Conservation (phyloP, 2,329 filamentous ascomycete species). For the Fusarium mangiferae region DNA sequence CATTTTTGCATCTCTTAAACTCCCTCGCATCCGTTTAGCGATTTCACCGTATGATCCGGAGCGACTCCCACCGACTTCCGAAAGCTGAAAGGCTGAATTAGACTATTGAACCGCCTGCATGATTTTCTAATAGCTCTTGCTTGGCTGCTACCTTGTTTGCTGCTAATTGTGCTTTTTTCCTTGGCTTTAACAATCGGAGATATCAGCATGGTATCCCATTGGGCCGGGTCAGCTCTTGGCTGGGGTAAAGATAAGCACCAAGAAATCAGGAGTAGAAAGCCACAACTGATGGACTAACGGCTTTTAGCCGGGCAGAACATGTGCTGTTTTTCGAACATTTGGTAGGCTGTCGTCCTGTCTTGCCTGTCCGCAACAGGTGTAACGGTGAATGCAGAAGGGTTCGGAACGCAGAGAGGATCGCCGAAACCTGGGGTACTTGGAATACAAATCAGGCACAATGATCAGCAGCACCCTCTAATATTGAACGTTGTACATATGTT, state of each 20-base stretch:
- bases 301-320: not conserved
- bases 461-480: not conserved
- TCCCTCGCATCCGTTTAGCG: not conserved
- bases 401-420: not conserved
- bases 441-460: not conserved
- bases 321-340: not conserved
- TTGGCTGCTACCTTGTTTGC: not conserved
- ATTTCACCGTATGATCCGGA: not conserved
- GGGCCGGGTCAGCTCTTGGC: not conserved
- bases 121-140: not conserved
- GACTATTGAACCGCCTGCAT: not conserved
- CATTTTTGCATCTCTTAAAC: too few relatives aligned
- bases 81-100: not conserved
- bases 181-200: not conserved
- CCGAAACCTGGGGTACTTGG: not conserved
- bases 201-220: not conserved
- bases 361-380: not conserved
- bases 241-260: not conserved
- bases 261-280: not conserved
- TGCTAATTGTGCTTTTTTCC: not conserved
- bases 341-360: not conserved
- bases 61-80: not conserved
- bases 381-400: not conserved
- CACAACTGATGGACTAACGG: not conserved
- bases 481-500: fast-evolving